Percentiles rank a stretch among this genome's conserved stretches.
These are phyloP conservation scores for Teratosphaeria zuluensis DNA, from an alignment of 2,329 filamentous ascomycete genomes.

Conservation along the genomic window DNA sequence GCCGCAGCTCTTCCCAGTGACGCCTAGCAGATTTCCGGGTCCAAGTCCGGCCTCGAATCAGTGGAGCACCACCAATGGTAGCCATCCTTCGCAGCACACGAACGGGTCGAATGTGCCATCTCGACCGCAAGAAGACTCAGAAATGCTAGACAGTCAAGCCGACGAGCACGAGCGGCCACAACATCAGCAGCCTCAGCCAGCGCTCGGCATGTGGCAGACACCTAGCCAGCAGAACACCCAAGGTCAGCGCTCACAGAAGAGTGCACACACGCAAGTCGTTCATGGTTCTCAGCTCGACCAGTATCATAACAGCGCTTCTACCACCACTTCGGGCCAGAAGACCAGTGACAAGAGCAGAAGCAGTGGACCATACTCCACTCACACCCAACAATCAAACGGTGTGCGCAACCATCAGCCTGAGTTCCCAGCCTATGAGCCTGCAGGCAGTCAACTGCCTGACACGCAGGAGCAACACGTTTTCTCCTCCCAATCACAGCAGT, in stretches of 20 bases:
- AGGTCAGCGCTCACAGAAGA: conserved; percentile 56
- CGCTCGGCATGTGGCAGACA: neutral
- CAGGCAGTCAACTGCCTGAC: conserved; percentile 52
- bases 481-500: conserved; percentile 20
- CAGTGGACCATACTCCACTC: conserved; percentile 48
- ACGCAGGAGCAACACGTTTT: conserved; percentile 42
- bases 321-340: conserved; percentile 71
- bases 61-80: conserved; percentile 31
- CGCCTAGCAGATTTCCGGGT: conserved; percentile 44
- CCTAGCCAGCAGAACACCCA: conserved; percentile 30
- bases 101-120: conserved; percentile 35
- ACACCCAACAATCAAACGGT: conserved; percentile 66
- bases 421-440: conserved; percentile 42
- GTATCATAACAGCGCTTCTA: conserved; percentile 79
- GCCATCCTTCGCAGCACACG: conserved; percentile 24
- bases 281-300: conserved; percentile 49
- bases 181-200: conserved; percentile 26
- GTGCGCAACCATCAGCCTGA: conserved; percentile 38
- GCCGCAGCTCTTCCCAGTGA: conserved; percentile 36
- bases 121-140: conserved; percentile 30
- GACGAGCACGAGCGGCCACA: conserved; percentile 7
- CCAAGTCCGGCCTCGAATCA: conserved; percentile 51
- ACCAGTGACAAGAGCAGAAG: conserved; percentile 62
- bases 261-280: conserved; percentile 50
- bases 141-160: conserved; percentile 32